A percentile compares a stretch with the other conserved stretches of the same genome.
Evolutionary conservation across 306 rosid genomes (phyloP).

Genomic region (Casuarina equisetifolia): DNA sequence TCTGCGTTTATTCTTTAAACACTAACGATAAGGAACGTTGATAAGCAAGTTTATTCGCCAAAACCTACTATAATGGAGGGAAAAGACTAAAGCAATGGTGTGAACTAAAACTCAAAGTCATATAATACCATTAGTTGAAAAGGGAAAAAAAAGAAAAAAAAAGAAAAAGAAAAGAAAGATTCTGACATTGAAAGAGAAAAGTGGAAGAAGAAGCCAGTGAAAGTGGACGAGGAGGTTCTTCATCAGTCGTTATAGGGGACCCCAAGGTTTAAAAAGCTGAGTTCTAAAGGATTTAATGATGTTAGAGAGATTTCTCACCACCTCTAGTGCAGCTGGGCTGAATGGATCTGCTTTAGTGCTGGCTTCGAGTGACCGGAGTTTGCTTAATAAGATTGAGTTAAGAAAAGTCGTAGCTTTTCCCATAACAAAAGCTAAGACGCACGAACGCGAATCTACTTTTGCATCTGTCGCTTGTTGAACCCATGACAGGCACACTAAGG

Average conservation of each 20-base stretch:
- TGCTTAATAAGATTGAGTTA: conserved; percentile 22
- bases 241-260: conserved; percentile 2
- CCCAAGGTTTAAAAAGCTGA: conserved; percentile 26
- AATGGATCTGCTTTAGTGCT: conserved; percentile 30
- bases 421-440: conserved; percentile 31
- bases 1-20: not conserved
- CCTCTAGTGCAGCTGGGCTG: conserved; percentile 7
- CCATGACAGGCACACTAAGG: conserved; percentile 13
- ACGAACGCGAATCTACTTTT: conserved; percentile 55
- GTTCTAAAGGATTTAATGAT: conserved; percentile 14
- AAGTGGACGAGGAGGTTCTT: conserved; percentile 8
- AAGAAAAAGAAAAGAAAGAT: conserved; percentile 7
- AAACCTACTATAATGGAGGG: too few relatives aligned
- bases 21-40: too few relatives aligned
- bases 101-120: too few relatives aligned
- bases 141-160: not conserved
- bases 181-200: conserved; percentile 17
- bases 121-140: not conserved
- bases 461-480: conserved; percentile 22
- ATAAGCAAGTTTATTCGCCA: too few relatives aligned
- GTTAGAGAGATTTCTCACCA: not conserved
- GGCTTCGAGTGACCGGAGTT: conserved; percentile 24
- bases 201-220: conserved; percentile 14
- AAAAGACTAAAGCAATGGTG: too few relatives aligned
- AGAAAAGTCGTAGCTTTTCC: conserved; percentile 36